These are phyloP conservation scores for Talaromyces sp. DNA, from an alignment of 2,329 filamentous ascomycete species.

Conservation along the genomic window DNA sequence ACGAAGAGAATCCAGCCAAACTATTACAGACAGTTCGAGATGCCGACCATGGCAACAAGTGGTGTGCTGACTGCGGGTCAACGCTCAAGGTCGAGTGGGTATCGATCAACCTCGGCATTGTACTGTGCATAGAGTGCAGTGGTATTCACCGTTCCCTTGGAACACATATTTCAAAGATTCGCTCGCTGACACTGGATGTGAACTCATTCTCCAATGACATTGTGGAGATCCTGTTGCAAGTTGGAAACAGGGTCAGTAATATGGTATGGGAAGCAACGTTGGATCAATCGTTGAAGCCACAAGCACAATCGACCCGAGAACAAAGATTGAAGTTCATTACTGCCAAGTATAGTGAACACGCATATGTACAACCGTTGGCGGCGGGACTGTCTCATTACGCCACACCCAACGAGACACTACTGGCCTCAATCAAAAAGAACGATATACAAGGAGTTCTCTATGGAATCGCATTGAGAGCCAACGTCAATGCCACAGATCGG, in stretches of 20 bases:
- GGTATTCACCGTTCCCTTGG: slow-evolving; percentile 94
- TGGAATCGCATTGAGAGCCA: slow-evolving; percentile 78
- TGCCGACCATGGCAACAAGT: slow-evolving; percentile 85
- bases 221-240: slow-evolving; percentile 82
- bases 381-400: slow-evolving; percentile 69
- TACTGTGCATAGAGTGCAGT: slow-evolving; percentile 96
- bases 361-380: slow-evolving; percentile 71
- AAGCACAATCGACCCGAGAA: slow-evolving; percentile 74
- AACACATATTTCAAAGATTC: slow-evolving; percentile 95
- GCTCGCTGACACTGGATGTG: slow-evolving; percentile 90
- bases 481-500: slow-evolving; percentile 80
- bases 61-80: slow-evolving; percentile 92
- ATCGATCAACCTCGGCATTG: slow-evolving; percentile 93
- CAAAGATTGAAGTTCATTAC: slow-evolving; percentile 94
- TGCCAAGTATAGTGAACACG: slow-evolving; percentile 82
- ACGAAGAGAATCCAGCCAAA: slow-evolving; percentile 79
- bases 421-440: slow-evolving; percentile 93
- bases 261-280: slow-evolving; percentile 92
- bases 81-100: slow-evolving; percentile 96
- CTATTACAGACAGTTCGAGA: slow-evolving; percentile 83
- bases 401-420: slow-evolving; percentile 78
- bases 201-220: slow-evolving; percentile 96
- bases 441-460: slow-evolving; percentile 92
- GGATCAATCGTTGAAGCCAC: slow-evolving; percentile 69
- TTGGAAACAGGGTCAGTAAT: slow-evolving; percentile 93